Evolutionary conservation across 2,329 filamentous ascomycete species (phyloP), one percentile per base, ranked within the genome.

Genomic region (Pseudogymnoascus sp.): DNA sequence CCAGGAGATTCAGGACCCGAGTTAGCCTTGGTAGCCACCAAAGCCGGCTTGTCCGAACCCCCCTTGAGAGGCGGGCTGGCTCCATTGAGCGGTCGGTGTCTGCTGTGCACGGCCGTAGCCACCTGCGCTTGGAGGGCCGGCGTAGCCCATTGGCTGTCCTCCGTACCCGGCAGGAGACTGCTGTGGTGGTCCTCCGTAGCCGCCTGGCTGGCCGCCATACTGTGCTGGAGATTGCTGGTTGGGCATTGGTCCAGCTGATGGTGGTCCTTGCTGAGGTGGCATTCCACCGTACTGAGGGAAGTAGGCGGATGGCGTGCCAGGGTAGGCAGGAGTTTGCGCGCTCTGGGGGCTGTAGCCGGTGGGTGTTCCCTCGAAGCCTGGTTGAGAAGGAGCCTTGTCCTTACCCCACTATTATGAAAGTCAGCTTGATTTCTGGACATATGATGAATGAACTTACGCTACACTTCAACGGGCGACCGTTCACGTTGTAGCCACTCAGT

Each of bases 401-500:
- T 99, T 99, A 75, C 95, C 95, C 95, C 95, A 99, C 93, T 97
- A 73, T 40, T 70, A 66, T 66, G 60, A 68, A 69, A 65, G 72
- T 78, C 71, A 79, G 71, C 65, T 68, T 65, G 50, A 62, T 50
- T 64, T 33, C 46, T 31, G 26, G n/a, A 53, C 2, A 13, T 1
- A 33, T 13, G 26, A 31, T 31, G n/a, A 23, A 19, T 31, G 3
- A 65, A 88, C 93, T 80, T 89, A 97, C 93, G 77, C 93, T 97
- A 84, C 95, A 99, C 83, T 99, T 99, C 70, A 99, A 79, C 62
- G 95, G 95, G 68, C 95, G 88, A 61, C 95, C 95, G 72, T 99
- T 97, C 71, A 99, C 93, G 70, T 97, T 96, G 80, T 97, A 99
- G 33, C 93, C 93, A 71, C 93, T 97, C 73, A 99, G 83, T 75